Conservation (phyloP, 805 yeast species). For the Saturnispora bothae region DNA sequence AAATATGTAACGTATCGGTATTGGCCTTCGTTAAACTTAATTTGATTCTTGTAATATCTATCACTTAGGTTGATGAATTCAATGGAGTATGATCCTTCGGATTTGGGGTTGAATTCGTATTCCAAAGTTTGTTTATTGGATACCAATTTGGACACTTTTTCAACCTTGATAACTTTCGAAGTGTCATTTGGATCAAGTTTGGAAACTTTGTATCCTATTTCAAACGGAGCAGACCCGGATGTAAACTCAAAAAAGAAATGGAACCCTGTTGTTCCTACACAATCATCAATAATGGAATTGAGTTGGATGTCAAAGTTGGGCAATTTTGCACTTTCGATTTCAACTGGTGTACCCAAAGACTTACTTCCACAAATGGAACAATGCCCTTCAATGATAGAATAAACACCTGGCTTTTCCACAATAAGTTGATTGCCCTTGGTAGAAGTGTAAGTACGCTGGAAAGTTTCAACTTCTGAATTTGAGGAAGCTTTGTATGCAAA, state of each 20-base stretch:
- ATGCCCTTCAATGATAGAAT: conserved; percentile 40
- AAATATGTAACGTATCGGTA: conserved; percentile 59
- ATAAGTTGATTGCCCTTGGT: conserved; percentile 18
- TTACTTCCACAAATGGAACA: conserved; percentile 62
- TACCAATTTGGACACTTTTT: conserved; percentile 22
- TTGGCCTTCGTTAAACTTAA: conserved; percentile 26
- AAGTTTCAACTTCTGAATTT: conserved; percentile 7
- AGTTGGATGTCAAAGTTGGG: conserved; percentile 38
- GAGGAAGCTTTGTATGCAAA: background rate
- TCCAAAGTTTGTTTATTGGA: conserved; percentile 26
- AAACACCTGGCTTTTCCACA: conserved; percentile 56
- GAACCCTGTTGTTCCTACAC: conserved; percentile 86
- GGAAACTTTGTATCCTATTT: conserved; percentile 50
- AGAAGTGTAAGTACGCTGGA: conserved; percentile 18
- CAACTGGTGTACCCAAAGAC: conserved; percentile 45
- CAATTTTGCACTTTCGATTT: conserved; percentile 31
- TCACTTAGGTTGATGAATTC: conserved; percentile 58
- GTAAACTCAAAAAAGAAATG: conserved; percentile 56
- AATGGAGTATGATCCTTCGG: conserved; percentile 74
- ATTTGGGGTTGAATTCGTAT: conserved; percentile 63
- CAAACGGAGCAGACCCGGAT: conserved; percentile 74
- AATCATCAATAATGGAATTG: conserved; percentile 63
- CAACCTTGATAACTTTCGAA: conserved; percentile 16
- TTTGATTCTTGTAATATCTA: conserved; percentile 37
- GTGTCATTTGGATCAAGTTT: conserved; percentile 33